A percentile compares a stretch with the other conserved stretches of the same genome.
phyloP scores from a whole-genome alignment of 2,329 filamentous ascomycete genomes.

The Seiridium cupressi region DNA sequence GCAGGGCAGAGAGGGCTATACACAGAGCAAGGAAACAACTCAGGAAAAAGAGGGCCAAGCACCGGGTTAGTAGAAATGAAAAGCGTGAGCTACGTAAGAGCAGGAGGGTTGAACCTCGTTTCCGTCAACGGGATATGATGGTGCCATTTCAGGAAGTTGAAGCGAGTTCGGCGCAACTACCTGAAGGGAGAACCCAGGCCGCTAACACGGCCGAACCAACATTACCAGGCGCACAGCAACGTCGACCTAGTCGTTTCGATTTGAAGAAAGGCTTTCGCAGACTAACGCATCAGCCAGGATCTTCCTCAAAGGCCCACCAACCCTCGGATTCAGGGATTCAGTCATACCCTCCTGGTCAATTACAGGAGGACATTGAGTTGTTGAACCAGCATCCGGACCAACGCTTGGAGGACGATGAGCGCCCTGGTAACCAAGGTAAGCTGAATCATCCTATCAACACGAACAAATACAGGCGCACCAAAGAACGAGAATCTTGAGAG shows the following conservation, averaged over 20 bases:
- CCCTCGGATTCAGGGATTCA: neutral
- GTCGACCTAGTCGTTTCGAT: neutral
- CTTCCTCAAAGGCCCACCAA: neutral
- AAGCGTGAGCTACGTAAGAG: slow-evolving; percentile 10
- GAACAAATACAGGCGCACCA: neutral
- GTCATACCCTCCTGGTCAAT: neutral
- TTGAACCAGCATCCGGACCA: neutral
- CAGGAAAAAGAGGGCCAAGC: slow-evolving; percentile 15
- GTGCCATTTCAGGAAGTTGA: slow-evolving; percentile 6
- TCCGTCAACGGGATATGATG: too few species aligned
- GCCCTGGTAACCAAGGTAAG: neutral
- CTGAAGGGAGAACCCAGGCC: neutral
- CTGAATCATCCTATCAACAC: neutral
- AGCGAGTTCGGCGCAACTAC: neutral
- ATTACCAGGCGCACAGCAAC: neutral
- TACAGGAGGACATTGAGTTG: neutral
- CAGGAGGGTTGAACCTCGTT: slow-evolving; percentile 2
- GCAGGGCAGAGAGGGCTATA: slow-evolving; percentile 13
- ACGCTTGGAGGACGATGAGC: neutral
- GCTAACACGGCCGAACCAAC: neutral
- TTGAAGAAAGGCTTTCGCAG: neutral
- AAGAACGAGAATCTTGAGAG: neutral
- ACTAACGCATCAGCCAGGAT: neutral
- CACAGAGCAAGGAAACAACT: slow-evolving; percentile 7
- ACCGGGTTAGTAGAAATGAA: slow-evolving; percentile 1